Evolutionary conservation across 805 yeast genomes (phyloP), one percentile per base, ranked within the genome.

Genomic region (Grigorovia transvaalensis): DNA sequence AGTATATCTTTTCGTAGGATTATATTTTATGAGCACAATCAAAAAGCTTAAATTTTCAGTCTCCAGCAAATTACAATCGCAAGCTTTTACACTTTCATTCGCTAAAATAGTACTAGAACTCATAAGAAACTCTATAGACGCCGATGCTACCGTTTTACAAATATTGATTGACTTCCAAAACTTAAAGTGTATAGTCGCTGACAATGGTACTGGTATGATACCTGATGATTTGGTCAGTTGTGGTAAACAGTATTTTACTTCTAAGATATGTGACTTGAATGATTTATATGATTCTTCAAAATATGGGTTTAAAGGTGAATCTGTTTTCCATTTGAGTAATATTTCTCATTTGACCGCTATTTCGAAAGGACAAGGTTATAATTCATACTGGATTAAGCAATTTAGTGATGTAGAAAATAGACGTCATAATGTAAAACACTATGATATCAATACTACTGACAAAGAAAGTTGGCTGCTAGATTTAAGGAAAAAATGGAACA

Each of bases 271-370:
- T 1, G 48, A 53, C 0, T 57, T 74, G 33, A 66, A 65, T 0
- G 78, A 74, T 19, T 58, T 84, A 38, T 60, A 57, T 13, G 17
- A 48, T 0, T 63, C 75, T 2, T 49, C 50, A 1, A 77, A 84
- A 0, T 77, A 74, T 56, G 95, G 95, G 0, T 85, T 82, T 60
- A 73, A 86, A 48, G 96, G 96, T 0, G 85, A 82, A 57, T 85
- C 93, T 0, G 57, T 88, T 17, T 70, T 73, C 50, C 74, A 83
- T 0, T 67, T 88, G 2, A 64, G 77, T n/a, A 70, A 74, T 0
- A 59, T 79, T 7, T 69, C 82, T 0, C 63, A 72, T 13, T 53
- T 80, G n/a, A 59, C 72, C 0, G 63, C 87, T 1, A 62, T 73
- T 1, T 76, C 91, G 0, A 77, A 75, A 53, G 56, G 66, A 0